A percentile compares a stretch with the other conserved stretches of the same genome.
These are phyloP conservation scores for Hypomyces rosellus DNA, from an alignment of 2,329 filamentous ascomycete species.

Conservation along the genomic window DNA sequence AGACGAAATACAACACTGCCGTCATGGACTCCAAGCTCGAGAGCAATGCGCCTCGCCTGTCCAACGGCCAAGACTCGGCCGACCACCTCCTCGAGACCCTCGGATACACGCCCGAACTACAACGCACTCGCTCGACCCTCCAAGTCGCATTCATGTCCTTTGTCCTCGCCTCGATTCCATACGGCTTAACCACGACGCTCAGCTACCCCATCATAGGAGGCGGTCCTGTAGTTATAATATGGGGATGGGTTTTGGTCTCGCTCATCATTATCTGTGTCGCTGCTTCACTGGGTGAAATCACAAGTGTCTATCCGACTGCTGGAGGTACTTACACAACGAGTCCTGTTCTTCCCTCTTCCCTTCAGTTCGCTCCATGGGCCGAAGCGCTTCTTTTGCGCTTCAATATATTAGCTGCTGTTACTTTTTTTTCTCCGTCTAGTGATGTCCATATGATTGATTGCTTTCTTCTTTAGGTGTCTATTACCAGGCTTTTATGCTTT, in stretches of 20 bases:
- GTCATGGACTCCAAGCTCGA: conserved; percentile 24
- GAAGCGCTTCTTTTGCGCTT: no score
- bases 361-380: no score
- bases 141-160: conserved; percentile 73
- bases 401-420: not conserved
- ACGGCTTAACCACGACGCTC: conserved; percentile 64
- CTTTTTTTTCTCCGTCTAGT: not conserved
- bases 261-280: conserved; percentile 66
- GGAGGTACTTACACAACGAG: conserved; percentile 41
- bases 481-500: conserved; percentile 72
- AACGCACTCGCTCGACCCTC: conserved; percentile 58
- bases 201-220: conserved; percentile 61
- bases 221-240: conserved; percentile 63
- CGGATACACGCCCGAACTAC: conserved; percentile 60
- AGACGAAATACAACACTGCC: not conserved
- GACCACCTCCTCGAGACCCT: conserved; percentile 58
- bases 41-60: conserved; percentile 14
- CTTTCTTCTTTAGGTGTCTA: conserved; percentile 47
- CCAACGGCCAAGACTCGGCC: conserved; percentile 38
- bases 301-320: conserved; percentile 68
- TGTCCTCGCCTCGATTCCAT: conserved; percentile 67
- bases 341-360: not conserved
- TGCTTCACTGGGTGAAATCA: conserved; percentile 65
- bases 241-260: conserved; percentile 66
- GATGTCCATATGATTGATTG: conserved; percentile 15